Evolutionary conservation across 345 rosid genomes (phyloP).

Genomic region (Sisymbrium altissimum): DNA sequence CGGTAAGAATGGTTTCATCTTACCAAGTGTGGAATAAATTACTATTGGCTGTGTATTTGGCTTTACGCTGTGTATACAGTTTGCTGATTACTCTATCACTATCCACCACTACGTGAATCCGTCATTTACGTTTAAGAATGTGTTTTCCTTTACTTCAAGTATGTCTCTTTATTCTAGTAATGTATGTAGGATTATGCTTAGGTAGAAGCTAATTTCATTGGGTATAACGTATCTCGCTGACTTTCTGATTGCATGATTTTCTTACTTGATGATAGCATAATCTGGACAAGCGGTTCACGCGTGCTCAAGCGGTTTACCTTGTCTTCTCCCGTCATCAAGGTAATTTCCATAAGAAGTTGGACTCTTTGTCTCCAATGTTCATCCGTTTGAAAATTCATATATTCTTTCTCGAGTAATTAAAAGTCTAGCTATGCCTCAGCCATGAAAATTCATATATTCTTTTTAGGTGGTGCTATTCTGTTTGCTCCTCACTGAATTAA

Average conservation of each 20-base stretch:
- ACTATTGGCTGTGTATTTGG: neutral
- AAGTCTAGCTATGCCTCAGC: neutral
- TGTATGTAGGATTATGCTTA: neutral
- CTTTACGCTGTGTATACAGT: neutral
- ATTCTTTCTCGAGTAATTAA: neutral
- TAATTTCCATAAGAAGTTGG: slow-evolving; percentile 14
- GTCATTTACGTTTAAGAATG: neutral
- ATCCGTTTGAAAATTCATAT: neutral
- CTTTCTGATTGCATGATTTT: neutral
- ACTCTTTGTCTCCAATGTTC: neutral
- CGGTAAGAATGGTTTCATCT: slow-evolving; percentile 35
- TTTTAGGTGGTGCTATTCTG: neutral
- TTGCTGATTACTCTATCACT: slow-evolving; percentile 13
- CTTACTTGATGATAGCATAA: slow-evolving; percentile 41
- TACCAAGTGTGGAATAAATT: neutral
- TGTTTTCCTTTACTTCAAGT: neutral
- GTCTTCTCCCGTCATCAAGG: slow-evolving; percentile 60
- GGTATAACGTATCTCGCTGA: slow-evolving; percentile 1
- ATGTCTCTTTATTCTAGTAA: neutral
- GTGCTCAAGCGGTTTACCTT: slow-evolving; percentile 70
- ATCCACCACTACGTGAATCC: neutral
- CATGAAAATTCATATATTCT: no score
- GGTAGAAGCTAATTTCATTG: slow-evolving; percentile 3
- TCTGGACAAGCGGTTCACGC: slow-evolving; percentile 67
- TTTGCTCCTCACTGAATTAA: slow-evolving; percentile 3